Conservation (phyloP, 768 basidiomycete genomes). For the Mycena vitilis region DNA sequence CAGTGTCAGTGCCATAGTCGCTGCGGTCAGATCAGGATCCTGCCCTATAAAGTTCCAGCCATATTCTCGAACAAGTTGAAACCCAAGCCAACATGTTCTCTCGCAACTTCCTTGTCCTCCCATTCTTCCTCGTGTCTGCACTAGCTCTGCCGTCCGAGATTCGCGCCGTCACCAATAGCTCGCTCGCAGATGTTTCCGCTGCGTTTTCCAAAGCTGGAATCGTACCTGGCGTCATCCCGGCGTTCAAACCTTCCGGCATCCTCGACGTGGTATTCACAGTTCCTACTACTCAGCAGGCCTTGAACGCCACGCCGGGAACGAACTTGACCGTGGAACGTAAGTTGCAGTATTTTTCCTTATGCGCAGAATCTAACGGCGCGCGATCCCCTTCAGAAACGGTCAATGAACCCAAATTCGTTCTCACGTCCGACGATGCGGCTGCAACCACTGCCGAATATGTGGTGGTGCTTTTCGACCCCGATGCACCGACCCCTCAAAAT, state of each 20-base stretch:
- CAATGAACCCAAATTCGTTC: conserved; percentile 46
- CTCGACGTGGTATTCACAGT: conserved; percentile 54
- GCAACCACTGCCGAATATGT: conserved; percentile 47
- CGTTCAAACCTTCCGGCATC: conserved; percentile 51
- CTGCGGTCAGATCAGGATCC: no score
- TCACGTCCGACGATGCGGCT: conserved; percentile 41
- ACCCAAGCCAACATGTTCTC: conserved; percentile 6
- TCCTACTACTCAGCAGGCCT: conserved; percentile 39
- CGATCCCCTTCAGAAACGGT: conserved; percentile 45
- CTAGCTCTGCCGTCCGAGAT: background rate
- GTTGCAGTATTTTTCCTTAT: conserved; percentile 15
- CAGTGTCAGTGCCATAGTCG: background rate
- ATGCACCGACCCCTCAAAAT: conserved; percentile 56
- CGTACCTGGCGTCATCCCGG: conserved; percentile 53
- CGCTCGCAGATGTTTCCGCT: conserved; percentile 37
- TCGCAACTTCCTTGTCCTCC: conserved; percentile 2
- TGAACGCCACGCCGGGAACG: conserved; percentile 51
- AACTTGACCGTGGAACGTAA: conserved; percentile 51
- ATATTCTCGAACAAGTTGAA: background rate
- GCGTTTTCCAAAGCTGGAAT: conserved; percentile 53
- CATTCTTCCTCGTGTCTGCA: background rate
- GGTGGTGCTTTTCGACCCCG: conserved; percentile 56
- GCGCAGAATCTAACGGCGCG: background rate
- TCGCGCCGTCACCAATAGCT: conserved; percentile 14
- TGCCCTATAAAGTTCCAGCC: background rate